phyloP scores from a whole-genome alignment of 805 yeast species.

The Teunomyces lycoperdinae region DNA sequence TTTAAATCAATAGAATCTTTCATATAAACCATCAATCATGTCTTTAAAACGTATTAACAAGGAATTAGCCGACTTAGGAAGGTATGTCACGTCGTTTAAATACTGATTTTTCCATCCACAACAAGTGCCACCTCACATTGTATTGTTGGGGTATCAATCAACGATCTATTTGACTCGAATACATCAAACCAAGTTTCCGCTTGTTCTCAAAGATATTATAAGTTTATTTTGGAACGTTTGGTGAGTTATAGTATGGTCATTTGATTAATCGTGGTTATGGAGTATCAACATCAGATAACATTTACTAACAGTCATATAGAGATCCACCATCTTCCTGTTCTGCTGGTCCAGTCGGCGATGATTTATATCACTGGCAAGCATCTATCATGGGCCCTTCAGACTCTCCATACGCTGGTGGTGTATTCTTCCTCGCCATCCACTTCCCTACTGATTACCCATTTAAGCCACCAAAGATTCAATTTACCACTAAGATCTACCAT shows the following conservation, averaged over 20 bases:
- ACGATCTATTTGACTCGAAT: not conserved
- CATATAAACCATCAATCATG: constrained; percentile 42
- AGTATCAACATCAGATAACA: not conserved
- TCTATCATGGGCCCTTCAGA: constrained; percentile 99
- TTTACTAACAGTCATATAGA: constrained; percentile 42
- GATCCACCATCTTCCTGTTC: constrained; percentile 99
- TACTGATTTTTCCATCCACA: not conserved
- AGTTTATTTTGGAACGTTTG: not conserved
- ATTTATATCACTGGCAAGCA: constrained; percentile 98
- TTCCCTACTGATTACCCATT: constrained; percentile 99
- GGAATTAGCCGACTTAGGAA: constrained; percentile 92
- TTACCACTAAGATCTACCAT: constrained; percentile 95
- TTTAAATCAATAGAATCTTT: constrained; percentile 5
- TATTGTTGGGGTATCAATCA: not conserved
- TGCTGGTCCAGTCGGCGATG: constrained; percentile 98
- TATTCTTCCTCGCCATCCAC: constrained; percentile 91
- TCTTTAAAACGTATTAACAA: constrained; percentile 94
- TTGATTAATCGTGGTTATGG: not conserved
- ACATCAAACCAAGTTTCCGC: not conserved
- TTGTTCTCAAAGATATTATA: not conserved
- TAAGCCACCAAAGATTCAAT: constrained; percentile 88
- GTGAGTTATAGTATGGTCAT: not conserved
- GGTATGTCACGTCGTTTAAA: constrained; percentile 51
- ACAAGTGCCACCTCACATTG: not conserved
- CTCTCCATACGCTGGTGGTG: constrained; percentile 87